Percentiles rank a stretch among this genome's conserved stretches.
Evolutionary conservation across 345 rosid genomes (phyloP).

Genomic region (Syzygium oleosum): DNA sequence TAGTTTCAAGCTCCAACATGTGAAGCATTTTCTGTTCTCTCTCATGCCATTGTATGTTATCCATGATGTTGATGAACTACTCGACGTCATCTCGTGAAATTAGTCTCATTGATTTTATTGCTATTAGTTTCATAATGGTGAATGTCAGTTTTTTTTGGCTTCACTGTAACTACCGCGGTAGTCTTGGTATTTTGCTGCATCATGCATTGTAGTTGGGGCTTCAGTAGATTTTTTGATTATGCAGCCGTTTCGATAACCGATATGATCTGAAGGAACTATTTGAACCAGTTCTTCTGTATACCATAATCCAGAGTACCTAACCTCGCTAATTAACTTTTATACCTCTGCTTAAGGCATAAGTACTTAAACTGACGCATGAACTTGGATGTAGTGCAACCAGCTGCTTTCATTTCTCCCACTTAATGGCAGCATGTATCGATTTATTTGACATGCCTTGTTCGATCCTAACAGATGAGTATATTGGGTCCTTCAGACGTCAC

Average conservation of each 20-base stretch:
- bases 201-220: not conserved
- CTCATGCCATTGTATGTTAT: not conserved
- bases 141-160: not conserved
- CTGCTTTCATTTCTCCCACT: not conserved
- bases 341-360: not conserved
- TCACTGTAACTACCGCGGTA: not conserved
- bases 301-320: not conserved
- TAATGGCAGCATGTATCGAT: not conserved
- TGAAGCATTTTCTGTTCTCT: not conserved
- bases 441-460: not conserved
- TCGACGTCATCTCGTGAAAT: not conserved
- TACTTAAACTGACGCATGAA: not conserved
- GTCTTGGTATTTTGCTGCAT: not conserved
- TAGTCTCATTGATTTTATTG: not conserved
- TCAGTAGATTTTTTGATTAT: not conserved
- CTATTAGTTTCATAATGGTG: not conserved
- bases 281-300: not conserved
- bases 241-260: not conserved
- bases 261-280: not conserved
- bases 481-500: not conserved
- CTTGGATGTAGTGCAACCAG: not conserved
- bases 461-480: not conserved
- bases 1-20: not conserved
- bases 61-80: not conserved
- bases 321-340: not conserved